These are phyloP conservation scores for Nemania sp. DNA, from an alignment of 2,329 filamentous ascomycete species.

Conservation along the genomic window DNA sequence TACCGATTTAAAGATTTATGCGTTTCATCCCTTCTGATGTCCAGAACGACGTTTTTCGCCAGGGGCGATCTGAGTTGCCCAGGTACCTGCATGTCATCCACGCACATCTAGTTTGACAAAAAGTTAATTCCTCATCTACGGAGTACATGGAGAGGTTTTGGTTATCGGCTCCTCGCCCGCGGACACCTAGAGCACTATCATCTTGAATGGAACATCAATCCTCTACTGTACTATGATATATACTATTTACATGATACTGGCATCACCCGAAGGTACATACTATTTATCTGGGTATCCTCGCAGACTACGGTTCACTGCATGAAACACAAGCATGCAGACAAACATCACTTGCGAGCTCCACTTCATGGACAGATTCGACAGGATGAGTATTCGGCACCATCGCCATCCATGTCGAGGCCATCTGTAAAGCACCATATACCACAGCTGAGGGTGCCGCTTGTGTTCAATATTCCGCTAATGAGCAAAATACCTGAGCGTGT, in stretches of 20 bases:
- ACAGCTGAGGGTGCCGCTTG: too few species aligned
- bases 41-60: not conserved
- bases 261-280: too few species aligned
- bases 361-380: slow-evolving; percentile 15
- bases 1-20: not conserved
- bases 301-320: slow-evolving; percentile 15
- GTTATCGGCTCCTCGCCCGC: too few species aligned
- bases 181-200: too few species aligned
- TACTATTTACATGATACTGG: too few species aligned
- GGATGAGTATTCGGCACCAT: not conserved
- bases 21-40: slow-evolving; percentile 9
- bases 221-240: too few species aligned
- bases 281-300: slow-evolving; percentile 9
- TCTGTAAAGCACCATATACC: not conserved
- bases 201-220: not conserved
- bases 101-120: not conserved
- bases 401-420: slow-evolving; percentile 7
- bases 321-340: slow-evolving; percentile 22
- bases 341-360: slow-evolving; percentile 19
- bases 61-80: not conserved
- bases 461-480: too few species aligned
- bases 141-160: too few species aligned
- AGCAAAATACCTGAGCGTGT: too few species aligned
- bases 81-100: not conserved
- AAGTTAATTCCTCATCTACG: not conserved